A percentile compares a stretch with the other conserved stretches of the same genome.
These are phyloP conservation scores for Pseudocohnilembus persalinus DNA, from an alignment of 169 alveolate genomes.

Conservation along the genomic window DNA sequence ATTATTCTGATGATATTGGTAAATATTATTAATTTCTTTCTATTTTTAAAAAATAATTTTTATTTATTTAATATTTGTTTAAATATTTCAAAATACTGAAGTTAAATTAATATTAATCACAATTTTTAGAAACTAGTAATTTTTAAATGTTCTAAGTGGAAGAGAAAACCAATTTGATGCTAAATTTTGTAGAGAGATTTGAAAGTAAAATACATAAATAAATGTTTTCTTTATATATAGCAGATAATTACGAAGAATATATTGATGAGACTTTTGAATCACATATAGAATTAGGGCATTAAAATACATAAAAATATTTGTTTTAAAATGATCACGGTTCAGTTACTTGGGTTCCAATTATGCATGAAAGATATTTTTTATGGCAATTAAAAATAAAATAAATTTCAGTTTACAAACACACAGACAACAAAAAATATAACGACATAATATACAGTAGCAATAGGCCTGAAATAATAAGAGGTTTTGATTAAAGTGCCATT, in stretches of 20 bases:
- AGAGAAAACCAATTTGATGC: neutral
- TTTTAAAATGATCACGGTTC: neutral
- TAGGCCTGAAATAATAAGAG: neutral
- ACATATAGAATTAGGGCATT: neutral
- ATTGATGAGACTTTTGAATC: neutral
- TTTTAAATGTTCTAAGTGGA: neutral
- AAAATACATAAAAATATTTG: neutral
- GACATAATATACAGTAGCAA: neutral
- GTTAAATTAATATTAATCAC: too few relatives aligned
- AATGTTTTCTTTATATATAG: neutral
- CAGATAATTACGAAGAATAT: neutral
- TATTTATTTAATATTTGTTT: too few relatives aligned
- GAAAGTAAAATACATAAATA: too few relatives aligned
- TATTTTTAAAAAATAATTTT: too few relatives aligned
- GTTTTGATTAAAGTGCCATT: neutral
- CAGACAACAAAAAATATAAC: neutral
- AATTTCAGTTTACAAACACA: slow-evolving; percentile 7
- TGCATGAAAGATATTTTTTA: neutral
- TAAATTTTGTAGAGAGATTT: neutral
- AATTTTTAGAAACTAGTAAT: neutral
- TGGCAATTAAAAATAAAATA: neutral
- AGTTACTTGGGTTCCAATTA: neutral
- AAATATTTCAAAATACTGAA: too few relatives aligned
- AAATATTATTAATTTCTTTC: too few relatives aligned
- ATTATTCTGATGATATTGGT: neutral